Evolutionary conservation across 2,329 filamentous ascomycete species (phyloP).

Genomic region (Pyrenophora tritici-repentis): DNA sequence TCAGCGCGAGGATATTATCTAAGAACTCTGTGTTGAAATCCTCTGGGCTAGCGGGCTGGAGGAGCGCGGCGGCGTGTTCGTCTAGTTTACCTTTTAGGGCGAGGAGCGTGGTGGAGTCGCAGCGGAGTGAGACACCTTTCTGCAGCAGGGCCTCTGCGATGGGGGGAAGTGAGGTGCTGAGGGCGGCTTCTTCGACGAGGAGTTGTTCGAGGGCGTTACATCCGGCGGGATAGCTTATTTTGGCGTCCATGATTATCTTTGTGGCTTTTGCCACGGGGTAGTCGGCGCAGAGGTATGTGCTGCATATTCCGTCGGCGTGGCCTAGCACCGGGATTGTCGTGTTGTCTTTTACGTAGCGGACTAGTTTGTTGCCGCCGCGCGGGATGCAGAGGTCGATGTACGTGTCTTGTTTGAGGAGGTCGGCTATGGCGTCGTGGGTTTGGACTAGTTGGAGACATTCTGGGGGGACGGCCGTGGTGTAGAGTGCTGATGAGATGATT

Average conservation of each 20-base stretch:
- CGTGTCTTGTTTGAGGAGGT: conserved; percentile 82
- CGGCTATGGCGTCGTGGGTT: conserved; percentile 85
- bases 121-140: conserved; percentile 81
- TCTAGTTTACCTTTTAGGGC: conserved; percentile 60
- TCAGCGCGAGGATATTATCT: conserved; percentile 80
- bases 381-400: conserved; percentile 96
- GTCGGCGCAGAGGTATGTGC: conserved; percentile 79
- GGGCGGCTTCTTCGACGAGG: conserved; percentile 75
- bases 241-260: conserved; percentile 84
- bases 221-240: conserved; percentile 91
- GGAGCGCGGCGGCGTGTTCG: conserved; percentile 47
- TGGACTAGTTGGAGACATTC: conserved; percentile 91
- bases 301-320: conserved; percentile 92
- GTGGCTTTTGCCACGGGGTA: conserved; percentile 74
- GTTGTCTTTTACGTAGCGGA: conserved; percentile 84
- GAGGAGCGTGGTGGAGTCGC: conserved; percentile 71
- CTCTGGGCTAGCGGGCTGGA: conserved; percentile 68
- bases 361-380: conserved; percentile 85
- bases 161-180: conserved; percentile 68
- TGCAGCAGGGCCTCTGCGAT: conserved; percentile 75
- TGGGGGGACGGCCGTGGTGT: conserved; percentile 75
- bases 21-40: conserved; percentile 93
- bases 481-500: conserved; percentile 79
- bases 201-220: conserved; percentile 96
- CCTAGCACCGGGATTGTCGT: conserved; percentile 96